Percentiles rank a stretch among this genome's conserved stretches.
Conservation (phyloP, 768 basidiomycete species). For the Daedaleopsis nitida region DNA sequence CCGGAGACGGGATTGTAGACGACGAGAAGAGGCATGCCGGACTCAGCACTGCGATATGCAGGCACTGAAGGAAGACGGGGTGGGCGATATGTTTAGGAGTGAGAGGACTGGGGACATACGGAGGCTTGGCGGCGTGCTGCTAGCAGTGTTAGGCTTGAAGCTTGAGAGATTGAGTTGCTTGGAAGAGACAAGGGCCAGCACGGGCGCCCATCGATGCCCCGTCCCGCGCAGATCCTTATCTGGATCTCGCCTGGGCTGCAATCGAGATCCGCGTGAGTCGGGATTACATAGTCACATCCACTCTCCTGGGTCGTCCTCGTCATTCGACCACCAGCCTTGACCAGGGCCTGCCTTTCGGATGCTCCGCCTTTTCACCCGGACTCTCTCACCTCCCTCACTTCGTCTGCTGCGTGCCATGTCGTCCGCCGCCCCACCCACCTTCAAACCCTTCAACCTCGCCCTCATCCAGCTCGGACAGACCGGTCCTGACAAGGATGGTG, state of each 20-base stretch:
- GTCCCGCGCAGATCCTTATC: not conserved
- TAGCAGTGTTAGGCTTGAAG: too few relatives aligned
- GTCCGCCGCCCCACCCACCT: slow-evolving; percentile 34
- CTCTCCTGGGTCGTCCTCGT: not conserved
- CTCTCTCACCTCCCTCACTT: not conserved
- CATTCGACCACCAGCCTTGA: not conserved
- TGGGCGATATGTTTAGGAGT: not conserved
- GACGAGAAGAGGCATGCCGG: slow-evolving; percentile 50
- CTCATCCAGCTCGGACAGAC: slow-evolving; percentile 87
- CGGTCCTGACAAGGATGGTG: slow-evolving; percentile 62
- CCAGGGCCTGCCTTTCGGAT: not conserved
- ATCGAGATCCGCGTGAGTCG: not conserved
- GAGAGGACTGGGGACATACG: not conserved
- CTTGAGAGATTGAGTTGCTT: not conserved
- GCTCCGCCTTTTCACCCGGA: slow-evolving; percentile 11
- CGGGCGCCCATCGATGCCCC: not conserved
- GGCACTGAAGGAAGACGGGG: not conserved
- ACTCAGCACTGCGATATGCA: too few relatives aligned
- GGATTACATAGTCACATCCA: slow-evolving; percentile 9
- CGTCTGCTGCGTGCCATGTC: slow-evolving; percentile 14
- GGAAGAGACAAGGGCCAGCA: not conserved
- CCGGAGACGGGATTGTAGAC: slow-evolving; percentile 82
- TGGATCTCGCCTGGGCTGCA: not conserved
- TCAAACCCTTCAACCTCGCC: slow-evolving; percentile 82
- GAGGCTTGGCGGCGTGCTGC: too few relatives aligned